A percentile compares a stretch with the other conserved stretches of the same genome.
phyloP scores from a whole-genome alignment of 1,139 yeast genomes.

The Cylindricascospora bacillispora region DNA sequence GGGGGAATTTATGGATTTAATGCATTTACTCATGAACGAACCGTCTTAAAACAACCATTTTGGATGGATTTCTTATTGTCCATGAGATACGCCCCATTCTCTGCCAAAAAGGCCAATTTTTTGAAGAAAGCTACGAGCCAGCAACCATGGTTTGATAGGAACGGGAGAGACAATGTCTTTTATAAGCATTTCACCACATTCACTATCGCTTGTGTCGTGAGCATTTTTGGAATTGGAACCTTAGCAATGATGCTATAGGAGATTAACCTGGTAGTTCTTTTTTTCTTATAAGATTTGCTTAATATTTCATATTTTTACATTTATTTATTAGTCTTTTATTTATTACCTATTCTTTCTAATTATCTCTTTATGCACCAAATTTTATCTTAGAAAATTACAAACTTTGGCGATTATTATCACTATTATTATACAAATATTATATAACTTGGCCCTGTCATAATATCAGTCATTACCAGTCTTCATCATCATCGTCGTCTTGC shows the following conservation, averaged over 20 bases:
- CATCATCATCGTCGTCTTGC: slow-evolving; percentile 42
- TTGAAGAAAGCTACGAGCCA: slow-evolving; percentile 11
- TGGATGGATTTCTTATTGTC: slow-evolving; percentile 49
- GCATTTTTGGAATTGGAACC: too few species aligned
- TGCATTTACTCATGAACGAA: slow-evolving; percentile 65
- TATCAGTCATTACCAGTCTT: slow-evolving; percentile 32
- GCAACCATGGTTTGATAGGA: slow-evolving; percentile 16
- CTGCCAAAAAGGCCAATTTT: slow-evolving; percentile 26
- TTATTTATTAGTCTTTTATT: too few species aligned
- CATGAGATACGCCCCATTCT: slow-evolving; percentile 61
- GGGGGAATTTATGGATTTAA: slow-evolving; percentile 68
- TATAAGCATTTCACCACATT: not conserved
- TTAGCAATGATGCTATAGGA: too few species aligned
- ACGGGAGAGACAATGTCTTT: slow-evolving; percentile 10
- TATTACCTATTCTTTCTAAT: too few species aligned
- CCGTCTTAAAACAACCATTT: slow-evolving; percentile 53
- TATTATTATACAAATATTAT: too few species aligned
- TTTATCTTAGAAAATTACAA: too few species aligned
- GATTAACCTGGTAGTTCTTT: too few species aligned
- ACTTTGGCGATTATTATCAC: too few species aligned
- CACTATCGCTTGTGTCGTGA: slow-evolving; percentile 1
- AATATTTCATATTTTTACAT: too few species aligned
- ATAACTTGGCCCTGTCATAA: too few species aligned
- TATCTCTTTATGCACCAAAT: too few species aligned
- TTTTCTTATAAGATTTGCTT: too few species aligned